A percentile compares a stretch with the other conserved stretches of the same genome.
These are phyloP conservation scores for Starmera caribaea DNA, from an alignment of 805 yeast genomes.

Conservation along the genomic window DNA sequence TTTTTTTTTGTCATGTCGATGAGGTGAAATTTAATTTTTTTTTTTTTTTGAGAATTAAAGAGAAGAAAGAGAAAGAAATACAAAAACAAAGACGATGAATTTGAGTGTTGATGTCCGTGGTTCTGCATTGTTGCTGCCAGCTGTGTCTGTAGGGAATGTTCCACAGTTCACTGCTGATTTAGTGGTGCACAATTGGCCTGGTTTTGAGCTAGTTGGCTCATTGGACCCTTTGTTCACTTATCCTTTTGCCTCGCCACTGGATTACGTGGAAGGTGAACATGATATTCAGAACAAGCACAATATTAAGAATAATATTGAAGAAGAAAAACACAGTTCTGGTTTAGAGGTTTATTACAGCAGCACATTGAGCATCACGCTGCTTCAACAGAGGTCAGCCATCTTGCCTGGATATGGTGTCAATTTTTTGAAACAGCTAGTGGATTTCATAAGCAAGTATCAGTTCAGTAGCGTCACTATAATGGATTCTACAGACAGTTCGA, in stretches of 20 bases:
- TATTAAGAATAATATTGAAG: constrained; percentile 5
- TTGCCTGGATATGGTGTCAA: constrained; percentile 48
- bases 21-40: too few species aligned
- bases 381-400: constrained; percentile 81
- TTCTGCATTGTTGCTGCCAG: constrained; percentile 30
- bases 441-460: constrained; percentile 32
- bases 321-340: constrained; percentile 36
- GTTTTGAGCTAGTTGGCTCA: constrained; percentile 38
- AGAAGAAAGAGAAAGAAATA: too few species aligned
- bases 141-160: constrained; percentile 81
- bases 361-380: constrained; percentile 34
- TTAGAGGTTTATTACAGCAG: constrained; percentile 52
- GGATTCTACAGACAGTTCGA: constrained; percentile 67
- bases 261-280: constrained; percentile 28
- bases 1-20: too few species aligned
- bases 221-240: constrained; percentile 55
- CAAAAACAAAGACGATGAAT: too few species aligned
- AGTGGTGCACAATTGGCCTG: constrained; percentile 48
- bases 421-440: constrained; percentile 44
- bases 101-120: too few species aligned
- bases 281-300: too few species aligned
- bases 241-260: constrained; percentile 81
- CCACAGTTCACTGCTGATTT: constrained; percentile 79
- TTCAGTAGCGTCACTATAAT: constrained; percentile 43
- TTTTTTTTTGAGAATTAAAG: too few species aligned